Conservation (phyloP, 371 early-diverging fungal species). For the Nematocida sp. region DNA sequence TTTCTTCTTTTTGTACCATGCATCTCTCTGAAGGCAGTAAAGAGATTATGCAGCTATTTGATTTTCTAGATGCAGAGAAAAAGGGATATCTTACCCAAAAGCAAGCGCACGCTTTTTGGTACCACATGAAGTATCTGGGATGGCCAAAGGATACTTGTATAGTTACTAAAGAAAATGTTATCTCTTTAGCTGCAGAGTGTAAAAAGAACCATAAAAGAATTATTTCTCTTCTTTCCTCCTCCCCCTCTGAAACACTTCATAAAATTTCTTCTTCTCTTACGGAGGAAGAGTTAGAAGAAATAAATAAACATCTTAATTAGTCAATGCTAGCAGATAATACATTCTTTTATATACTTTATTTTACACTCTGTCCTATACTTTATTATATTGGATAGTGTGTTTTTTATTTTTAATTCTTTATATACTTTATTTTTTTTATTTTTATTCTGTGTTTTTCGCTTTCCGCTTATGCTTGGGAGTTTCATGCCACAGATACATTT, state of each 20-base stretch:
- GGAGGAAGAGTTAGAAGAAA: neutral
- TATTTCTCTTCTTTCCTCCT: neutral
- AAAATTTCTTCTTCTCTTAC: neutral
- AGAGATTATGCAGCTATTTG: neutral
- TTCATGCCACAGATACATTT: conserved; percentile 61
- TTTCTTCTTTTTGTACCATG: too few species aligned
- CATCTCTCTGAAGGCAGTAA: too few species aligned
- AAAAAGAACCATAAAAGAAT: conserved; percentile 25
- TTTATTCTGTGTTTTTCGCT: conserved; percentile 52
- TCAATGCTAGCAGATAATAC: neutral
- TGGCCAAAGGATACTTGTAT: too few species aligned
- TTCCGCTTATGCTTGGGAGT: conserved; percentile 41
- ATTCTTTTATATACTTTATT: neutral
- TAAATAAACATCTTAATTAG: neutral
- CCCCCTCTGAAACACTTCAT: neutral
- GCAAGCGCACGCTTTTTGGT: conserved; percentile 28
- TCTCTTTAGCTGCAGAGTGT: neutral
- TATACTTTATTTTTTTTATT: neutral
- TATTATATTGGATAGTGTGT: neutral
- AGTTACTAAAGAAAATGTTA: neutral
- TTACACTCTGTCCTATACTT: neutral
- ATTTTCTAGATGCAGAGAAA: neutral
- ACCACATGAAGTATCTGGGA: neutral
- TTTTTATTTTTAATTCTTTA: neutral
- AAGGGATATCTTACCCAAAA: conserved; percentile 7